Conservation (phyloP, 306 rosid species). For the Mucuna pruriens region DNA sequence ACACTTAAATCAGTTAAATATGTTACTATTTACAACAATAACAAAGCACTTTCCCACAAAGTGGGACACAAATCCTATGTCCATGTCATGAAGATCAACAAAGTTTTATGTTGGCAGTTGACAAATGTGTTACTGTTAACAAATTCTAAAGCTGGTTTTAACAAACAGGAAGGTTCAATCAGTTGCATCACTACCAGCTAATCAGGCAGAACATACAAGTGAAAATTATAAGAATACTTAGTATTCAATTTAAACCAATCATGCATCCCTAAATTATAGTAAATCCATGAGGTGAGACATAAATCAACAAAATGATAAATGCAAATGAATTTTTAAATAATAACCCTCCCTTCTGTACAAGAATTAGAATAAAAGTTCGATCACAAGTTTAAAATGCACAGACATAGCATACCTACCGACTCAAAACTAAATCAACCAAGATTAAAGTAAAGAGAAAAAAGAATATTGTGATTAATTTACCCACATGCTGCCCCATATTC, state of each 20-base stretch:
- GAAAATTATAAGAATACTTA: conserved; percentile 1
- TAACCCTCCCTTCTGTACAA: neutral
- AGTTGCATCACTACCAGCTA: neutral
- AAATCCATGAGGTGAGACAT: neutral
- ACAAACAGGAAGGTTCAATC: neutral
- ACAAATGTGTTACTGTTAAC: neutral
- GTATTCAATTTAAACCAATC: conserved; percentile 14
- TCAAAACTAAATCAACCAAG: conserved; percentile 1
- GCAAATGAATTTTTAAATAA: conserved; percentile 1
- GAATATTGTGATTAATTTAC: neutral
- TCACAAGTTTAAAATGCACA: conserved; percentile 10
- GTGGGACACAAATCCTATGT: neutral
- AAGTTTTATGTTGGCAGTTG: neutral
- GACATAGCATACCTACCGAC: neutral
- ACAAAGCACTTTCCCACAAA: neutral
- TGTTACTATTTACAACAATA: neutral
- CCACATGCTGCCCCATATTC: neutral
- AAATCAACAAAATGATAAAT: conserved; percentile 14
- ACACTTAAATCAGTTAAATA: neutral
- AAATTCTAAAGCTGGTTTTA: neutral
- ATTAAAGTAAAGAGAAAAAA: neutral
- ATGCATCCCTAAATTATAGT: neutral
- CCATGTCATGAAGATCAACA: neutral
- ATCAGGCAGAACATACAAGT: neutral
- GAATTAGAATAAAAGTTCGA: neutral